Conservation (phyloP, 805 yeast species). For the Pichia thaimueangensis region DNA sequence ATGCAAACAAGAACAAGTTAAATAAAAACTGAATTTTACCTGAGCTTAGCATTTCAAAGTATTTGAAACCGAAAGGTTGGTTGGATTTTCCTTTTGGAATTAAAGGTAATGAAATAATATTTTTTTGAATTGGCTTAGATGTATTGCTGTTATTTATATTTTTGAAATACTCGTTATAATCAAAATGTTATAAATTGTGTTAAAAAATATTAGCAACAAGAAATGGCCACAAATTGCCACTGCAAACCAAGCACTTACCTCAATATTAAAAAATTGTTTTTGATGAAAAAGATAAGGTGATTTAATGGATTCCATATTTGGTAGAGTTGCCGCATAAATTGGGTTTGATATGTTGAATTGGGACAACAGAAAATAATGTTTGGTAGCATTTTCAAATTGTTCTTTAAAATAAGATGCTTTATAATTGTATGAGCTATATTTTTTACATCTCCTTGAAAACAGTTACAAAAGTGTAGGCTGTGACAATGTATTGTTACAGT, state of each 20-base stretch:
- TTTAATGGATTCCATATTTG: constrained; percentile 11
- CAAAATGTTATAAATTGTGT: constrained; percentile 31
- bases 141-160: constrained; percentile 16
- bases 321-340: constrained; percentile 14
- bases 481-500: no score
- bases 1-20: constrained; percentile 21
- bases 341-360: constrained; percentile 10
- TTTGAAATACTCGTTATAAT: constrained; percentile 25
- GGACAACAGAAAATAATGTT: constrained; percentile 12
- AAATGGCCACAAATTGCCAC: constrained; percentile 34
- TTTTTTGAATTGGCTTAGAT: constrained; percentile 30
- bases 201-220: constrained; percentile 33
- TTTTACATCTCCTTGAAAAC: no score
- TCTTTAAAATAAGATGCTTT: constrained; percentile 16
- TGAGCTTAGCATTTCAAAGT: constrained; percentile 23
- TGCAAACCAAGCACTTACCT: constrained; percentile 29
- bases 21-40: constrained; percentile 30
- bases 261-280: constrained; percentile 20
- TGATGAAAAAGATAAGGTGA: constrained; percentile 9
- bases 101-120: constrained; percentile 36
- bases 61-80: constrained; percentile 14
- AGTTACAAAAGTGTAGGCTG: no score
- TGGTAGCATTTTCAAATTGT: constrained; percentile 29
- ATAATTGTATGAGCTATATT: constrained; percentile 11
- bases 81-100: constrained; percentile 20